Evolutionary conservation across 768 basidiomycete species (phyloP), one percentile per base, ranked within the genome.

Genomic region (Lentinula sp.): DNA sequence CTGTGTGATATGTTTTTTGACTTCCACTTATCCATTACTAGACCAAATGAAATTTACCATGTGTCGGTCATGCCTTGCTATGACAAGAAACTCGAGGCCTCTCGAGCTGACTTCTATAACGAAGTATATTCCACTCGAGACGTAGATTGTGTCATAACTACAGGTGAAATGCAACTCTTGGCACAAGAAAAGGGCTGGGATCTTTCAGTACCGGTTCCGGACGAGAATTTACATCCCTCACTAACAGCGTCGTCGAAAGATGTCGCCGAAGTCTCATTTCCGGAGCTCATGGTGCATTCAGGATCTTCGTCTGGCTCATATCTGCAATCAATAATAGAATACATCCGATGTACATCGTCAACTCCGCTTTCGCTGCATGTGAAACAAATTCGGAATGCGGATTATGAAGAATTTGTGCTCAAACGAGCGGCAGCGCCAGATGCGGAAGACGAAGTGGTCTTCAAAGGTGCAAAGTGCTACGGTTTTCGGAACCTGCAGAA

Each of bases 21-120:
- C 40, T 42, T 4, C 23, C 43, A n/a, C 59, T 15, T 28, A 9
- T 15, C 6, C n/a, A 15, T 37, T 8, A 18, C 28, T 70, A 95
- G 92, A 42, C 93, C 94, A 0, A 79, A 91, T 67, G 80, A 92
- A 66, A 84, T 99, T 49, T 99, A 98, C 70, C 97, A 99, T 68
- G 94, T 98, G 57, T 83, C 93, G 0, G 95, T 98, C 55, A 98
- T 98, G 95, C 96, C 97, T 0, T 99, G 97, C 73, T 98, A 98
- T 74, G 97, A 99, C 81, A 98, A 98, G 76, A 99, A 99, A 70
- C 85, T 99, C 15, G 97, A 99, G 74, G 97, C 97, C 0, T 98
- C 95, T 8, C 83, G 97, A 31, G 84, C 87, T 51, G 95, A 99
- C 69, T 99, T 98, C 70, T 93, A 93, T 70, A 86, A 87, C 63